Evolutionary conservation across 371 early-diverging fungal genomes (phyloP), one percentile per base, ranked within the genome.

Genomic region (Apophysomyces sp.): DNA sequence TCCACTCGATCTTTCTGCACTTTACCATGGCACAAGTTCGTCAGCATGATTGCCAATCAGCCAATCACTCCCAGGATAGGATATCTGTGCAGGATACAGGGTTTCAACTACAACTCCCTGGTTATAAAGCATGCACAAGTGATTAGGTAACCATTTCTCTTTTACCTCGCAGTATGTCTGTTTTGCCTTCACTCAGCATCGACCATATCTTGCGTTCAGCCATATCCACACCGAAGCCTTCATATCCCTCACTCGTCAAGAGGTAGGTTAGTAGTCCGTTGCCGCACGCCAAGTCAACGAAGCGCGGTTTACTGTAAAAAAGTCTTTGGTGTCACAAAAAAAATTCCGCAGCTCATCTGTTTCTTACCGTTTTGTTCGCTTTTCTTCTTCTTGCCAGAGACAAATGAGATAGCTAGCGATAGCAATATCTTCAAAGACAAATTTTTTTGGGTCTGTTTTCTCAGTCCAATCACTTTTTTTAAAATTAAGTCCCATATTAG

Each of bases 201-300:
- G 77, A 65, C 96, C 96, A 95, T 13, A 94, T 85, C 60, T 88
- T 92, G 57, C 96, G 85, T 28, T 84, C 74, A 8, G 86, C 82
- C 49, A 91, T 78, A 73, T 95, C 95, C 31, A 95, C 66, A 0
- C 95, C 96, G 56, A 78, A 83, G n/a, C 95, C 95, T 7, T 61
- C 39, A 62, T 86, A 89, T 0, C 94, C 94, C 68, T 95, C 93
- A 60, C 79, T 80, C n/a, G 77, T 83, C 60, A 96, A 71, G 15
- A 95, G 60, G 73, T 89, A 85, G 0, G 92, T 92, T 63, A 96
- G 71, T 29, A 96, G 65, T 0, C 96, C 95, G 74, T 96, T 96
- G n/a, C 96, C 95, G 62, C 95, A 95, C 0, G 94, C 95, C 15
- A 96, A 71, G 71, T 96, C 96, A n/a, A 91, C 83, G 85, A 95